Evolutionary conservation across 2,329 filamentous ascomycete species (phyloP), one percentile per base, ranked within the genome.

Genomic region (Stylonectria norvegica): DNA sequence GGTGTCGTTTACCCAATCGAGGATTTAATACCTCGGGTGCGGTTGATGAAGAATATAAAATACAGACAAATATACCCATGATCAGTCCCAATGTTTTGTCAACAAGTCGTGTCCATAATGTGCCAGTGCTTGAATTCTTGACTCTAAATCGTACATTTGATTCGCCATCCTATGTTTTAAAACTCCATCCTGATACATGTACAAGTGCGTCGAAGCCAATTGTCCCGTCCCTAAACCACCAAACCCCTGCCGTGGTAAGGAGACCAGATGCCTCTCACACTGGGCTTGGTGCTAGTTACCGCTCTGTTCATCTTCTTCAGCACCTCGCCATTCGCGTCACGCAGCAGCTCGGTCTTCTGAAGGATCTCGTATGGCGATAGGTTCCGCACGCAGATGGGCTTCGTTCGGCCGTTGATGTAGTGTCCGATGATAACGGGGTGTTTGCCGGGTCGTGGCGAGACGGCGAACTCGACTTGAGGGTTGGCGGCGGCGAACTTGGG

Each of bases 341-440:
- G 75, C 56, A 93, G 62, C 45, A 89, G 64, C 61, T 86, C 76
- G 1, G 77, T 82, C 73, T 96, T 96, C 60, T 88, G 75, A 40
- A 90, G 63, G 25, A 98, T 84, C 63, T 95, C 84, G 45, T 84
- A 78, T 20, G 82, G 79, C 54, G 89, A 82, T 61, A 96, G 66
- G 58, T 95, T 97, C 55, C 85, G 80, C 42, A 97, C 89, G 65
- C 90, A 96, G 37, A 97, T 80, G 8, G 88, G 78, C 65, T 93
- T 93, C 48, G 85, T 76, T 19, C 81, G 77, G 48, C 91, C 90
- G 65, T 96, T 97, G 73, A 97, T 88, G 69, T 95, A 98, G 66
- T 88, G 79, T 42, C 89, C 93, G 56, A 85, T 81, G 57, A 98
- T 81, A 48, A 95, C 80, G 25, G 93, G 93, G 67, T 97, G 91